Evolutionary conservation across 129 eudicot species (phyloP).

Genomic region (Flaveria bidentis): DNA sequence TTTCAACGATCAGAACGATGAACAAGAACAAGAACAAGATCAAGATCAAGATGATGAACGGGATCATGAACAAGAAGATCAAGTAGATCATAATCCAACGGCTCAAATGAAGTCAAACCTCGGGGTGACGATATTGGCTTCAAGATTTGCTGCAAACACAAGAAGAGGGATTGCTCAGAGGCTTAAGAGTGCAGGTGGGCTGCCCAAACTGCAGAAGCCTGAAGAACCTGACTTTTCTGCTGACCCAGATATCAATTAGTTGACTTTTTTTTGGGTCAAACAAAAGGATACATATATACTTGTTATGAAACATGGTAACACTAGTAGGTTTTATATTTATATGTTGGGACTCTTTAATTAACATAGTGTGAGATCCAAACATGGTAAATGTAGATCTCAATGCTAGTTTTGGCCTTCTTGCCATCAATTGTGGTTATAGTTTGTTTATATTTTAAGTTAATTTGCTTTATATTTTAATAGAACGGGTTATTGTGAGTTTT

Average conservation of each 20-base stretch:
- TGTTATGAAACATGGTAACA: neutral
- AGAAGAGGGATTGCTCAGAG: slow-evolving; percentile 81
- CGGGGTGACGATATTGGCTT: slow-evolving; percentile 82
- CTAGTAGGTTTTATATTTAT: neutral
- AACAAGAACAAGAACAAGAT: slow-evolving; percentile 27
- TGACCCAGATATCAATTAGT: slow-evolving; percentile 56
- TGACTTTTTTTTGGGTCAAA: slow-evolving; percentile 18
- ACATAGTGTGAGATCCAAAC: neutral
- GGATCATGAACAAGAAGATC: slow-evolving; percentile 42
- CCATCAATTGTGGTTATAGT: neutral
- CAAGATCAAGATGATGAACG: slow-evolving; percentile 34
- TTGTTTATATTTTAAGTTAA: too few relatives aligned
- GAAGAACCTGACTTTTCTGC: slow-evolving; percentile 97
- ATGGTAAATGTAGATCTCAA: neutral
- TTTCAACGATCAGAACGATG: slow-evolving; percentile 46
- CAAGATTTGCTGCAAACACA: slow-evolving; percentile 91
- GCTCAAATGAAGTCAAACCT: slow-evolving; percentile 51
- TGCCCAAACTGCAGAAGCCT: slow-evolving; percentile 80
- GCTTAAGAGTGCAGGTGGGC: slow-evolving; percentile 48
- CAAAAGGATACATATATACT: slow-evolving; percentile 11
- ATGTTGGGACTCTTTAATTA: neutral
- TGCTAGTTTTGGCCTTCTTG: neutral
- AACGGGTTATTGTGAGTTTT: neutral
- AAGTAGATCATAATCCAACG: slow-evolving; percentile 15
- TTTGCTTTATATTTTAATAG: neutral